Evolutionary conservation across 2,329 filamentous ascomycete genomes (phyloP).

Genomic region (Eutypa lata): DNA sequence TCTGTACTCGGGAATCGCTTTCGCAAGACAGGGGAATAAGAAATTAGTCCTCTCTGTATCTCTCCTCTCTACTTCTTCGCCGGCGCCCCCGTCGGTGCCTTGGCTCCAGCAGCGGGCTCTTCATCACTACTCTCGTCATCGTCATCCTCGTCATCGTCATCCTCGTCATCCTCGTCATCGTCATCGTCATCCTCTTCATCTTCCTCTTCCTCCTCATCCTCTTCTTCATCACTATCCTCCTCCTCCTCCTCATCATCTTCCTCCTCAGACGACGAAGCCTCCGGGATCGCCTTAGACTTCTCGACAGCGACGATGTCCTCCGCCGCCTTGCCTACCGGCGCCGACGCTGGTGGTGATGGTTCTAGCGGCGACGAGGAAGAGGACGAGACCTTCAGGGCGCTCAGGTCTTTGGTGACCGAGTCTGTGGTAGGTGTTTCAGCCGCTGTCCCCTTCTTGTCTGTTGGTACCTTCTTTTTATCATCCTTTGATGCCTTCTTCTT

Average conservation of each 20-base stretch:
- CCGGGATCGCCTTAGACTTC: constrained; percentile 36
- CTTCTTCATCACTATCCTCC: constrained; percentile 16
- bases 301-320: constrained; percentile 38
- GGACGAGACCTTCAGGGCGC: constrained; percentile 13
- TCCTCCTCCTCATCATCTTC: constrained; percentile 30
- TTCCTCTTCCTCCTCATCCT: constrained; percentile 9
- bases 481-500: no score
- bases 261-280: constrained; percentile 35
- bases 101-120: constrained; percentile 8
- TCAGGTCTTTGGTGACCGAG: constrained; percentile 16
- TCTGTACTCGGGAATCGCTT: no score
- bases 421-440: neutral
- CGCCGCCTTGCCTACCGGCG: constrained; percentile 4
- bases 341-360: neutral
- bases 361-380: constrained; percentile 4
- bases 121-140: constrained; percentile 10
- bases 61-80: no score
- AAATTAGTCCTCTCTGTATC: no score
- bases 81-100: no score
- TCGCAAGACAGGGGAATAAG: no score
- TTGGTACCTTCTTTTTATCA: neutral
- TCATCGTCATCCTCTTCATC: constrained; percentile 20
- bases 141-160: no score
- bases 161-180: no score
- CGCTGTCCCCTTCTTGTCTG: neutral